Percentiles rank a stretch among this genome's conserved stretches.
Conservation (phyloP, 345 rosid genomes). For the Schrenkiella parvula region DNA sequence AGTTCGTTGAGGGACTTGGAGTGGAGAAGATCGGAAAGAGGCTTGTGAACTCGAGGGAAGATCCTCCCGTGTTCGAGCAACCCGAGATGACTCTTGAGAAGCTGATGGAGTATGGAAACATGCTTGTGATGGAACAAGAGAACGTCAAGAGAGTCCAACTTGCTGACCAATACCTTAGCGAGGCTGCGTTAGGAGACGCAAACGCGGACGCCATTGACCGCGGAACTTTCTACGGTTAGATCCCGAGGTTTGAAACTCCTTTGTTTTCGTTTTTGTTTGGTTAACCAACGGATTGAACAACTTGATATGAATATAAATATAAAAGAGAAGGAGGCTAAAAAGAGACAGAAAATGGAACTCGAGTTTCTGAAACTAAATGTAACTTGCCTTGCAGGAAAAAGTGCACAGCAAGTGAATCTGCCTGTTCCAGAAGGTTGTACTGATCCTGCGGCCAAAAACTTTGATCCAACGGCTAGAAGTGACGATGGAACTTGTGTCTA, state of each 20-base stretch:
- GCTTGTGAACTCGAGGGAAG: conserved; percentile 89
- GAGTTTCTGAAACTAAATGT: conserved; percentile 7
- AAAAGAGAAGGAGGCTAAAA: neutral
- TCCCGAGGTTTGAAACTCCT: conserved; percentile 25
- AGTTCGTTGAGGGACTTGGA: conserved; percentile 64
- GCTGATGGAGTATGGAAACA: conserved; percentile 75
- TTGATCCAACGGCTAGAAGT: conserved; percentile 91
- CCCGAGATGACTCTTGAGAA: conserved; percentile 69
- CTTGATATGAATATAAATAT: neutral
- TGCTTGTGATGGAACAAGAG: conserved; percentile 90
- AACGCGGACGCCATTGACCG: conserved; percentile 62
- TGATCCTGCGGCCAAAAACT: conserved; percentile 61
- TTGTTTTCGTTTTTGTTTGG: neutral
- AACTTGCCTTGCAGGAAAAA: conserved; percentile 55
- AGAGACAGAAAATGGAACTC: neutral
- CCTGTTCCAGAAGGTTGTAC: conserved; percentile 91
- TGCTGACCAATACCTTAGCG: conserved; percentile 75
- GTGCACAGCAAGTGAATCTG: conserved; percentile 67
- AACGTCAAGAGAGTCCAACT: conserved; percentile 96
- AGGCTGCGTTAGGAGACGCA: conserved; percentile 92
- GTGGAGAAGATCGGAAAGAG: conserved; percentile 63
- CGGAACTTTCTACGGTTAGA: conserved; percentile 74
- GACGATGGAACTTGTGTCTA: conserved; percentile 88
- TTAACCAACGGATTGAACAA: neutral
- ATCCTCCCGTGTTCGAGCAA: conserved; percentile 72